Conservation (phyloP, 116 monocot genomes). For the Cymodocea nodosa region DNA sequence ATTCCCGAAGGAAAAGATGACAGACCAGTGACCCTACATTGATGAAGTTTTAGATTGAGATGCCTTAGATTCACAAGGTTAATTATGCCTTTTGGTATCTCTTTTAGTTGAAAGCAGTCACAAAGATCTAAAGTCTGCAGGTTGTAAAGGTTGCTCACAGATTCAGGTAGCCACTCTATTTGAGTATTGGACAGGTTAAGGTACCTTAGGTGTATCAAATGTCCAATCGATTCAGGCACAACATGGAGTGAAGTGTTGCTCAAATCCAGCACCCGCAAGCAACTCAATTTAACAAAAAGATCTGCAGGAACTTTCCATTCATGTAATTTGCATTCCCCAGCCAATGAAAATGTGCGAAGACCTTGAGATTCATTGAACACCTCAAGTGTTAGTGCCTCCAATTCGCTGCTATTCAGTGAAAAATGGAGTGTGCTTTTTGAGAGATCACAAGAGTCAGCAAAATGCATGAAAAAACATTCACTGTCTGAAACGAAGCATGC, state of each 20-base stretch:
- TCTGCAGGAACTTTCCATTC: constrained; percentile 9
- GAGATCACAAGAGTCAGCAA: background rate
- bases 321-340: constrained; percentile 13
- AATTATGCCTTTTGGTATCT: constrained; percentile 13
- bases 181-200: constrained; percentile 10
- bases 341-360: constrained; percentile 8
- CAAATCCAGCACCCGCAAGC: constrained; percentile 19
- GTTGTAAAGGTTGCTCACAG: constrained; percentile 3
- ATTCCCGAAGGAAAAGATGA: constrained; percentile 14
- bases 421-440: constrained; percentile 7
- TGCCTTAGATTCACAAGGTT: constrained; percentile 12
- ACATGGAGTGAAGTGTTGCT: constrained; percentile 5
- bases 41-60: constrained; percentile 24
- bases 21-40: constrained; percentile 18
- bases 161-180: constrained; percentile 18
- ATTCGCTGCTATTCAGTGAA: constrained; percentile 7
- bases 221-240: constrained; percentile 17
- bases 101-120: constrained; percentile 6
- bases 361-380: constrained; percentile 3
- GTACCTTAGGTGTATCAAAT: constrained; percentile 15
- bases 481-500: constrained; percentile 17
- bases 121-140: constrained; percentile 19
- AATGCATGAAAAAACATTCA: constrained; percentile 18
- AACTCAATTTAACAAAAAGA: constrained; percentile 5
- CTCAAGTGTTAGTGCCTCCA: constrained; percentile 1